Evolutionary conservation across 495 filamentous ascomycete genomes (phyloP).

Genomic region (Penicillium angulare): DNA sequence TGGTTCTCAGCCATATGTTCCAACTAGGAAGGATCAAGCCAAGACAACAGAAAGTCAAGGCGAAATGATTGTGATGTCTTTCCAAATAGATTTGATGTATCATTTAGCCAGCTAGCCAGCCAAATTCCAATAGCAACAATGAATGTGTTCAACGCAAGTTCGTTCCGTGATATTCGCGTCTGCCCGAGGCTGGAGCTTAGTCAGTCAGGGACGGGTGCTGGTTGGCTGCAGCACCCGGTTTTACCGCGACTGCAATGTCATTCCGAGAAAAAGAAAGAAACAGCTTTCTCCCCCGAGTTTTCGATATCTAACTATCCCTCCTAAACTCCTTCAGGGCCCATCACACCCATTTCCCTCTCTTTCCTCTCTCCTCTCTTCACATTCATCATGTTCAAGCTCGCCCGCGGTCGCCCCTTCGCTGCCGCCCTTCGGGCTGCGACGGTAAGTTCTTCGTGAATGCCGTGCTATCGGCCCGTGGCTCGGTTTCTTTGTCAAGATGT

Average conservation of each 20-base stretch:
- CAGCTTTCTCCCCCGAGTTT: slow-evolving; percentile 38
- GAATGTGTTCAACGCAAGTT: slow-evolving; percentile 5
- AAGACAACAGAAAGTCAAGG: background rate
- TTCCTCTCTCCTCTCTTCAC: slow-evolving; percentile 22
- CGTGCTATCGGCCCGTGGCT: slow-evolving; percentile 16
- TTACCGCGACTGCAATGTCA: slow-evolving; percentile 29
- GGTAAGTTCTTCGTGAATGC: slow-evolving; percentile 41
- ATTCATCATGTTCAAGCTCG: slow-evolving; percentile 70
- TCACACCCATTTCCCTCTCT: slow-evolving; percentile 8
- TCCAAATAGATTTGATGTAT: too few relatives aligned
- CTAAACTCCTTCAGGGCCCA: slow-evolving; percentile 8
- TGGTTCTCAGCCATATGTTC: slow-evolving; percentile 47
- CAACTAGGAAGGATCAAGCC: slow-evolving; percentile 34
- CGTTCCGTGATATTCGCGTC: slow-evolving; percentile 31
- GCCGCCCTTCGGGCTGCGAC: slow-evolving; percentile 63
- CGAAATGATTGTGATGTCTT: background rate
- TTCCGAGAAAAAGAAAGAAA: slow-evolving; percentile 42
- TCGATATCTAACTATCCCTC: background rate
- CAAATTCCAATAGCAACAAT: too few relatives aligned
- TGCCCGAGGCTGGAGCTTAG: slow-evolving; percentile 20
- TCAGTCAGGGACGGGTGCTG: slow-evolving; percentile 24
- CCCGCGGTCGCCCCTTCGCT: slow-evolving; percentile 63
- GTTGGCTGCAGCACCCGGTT: slow-evolving; percentile 30
- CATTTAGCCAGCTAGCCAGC: too few relatives aligned
- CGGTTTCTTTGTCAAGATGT: slow-evolving; percentile 3